A percentile compares a stretch with the other conserved stretches of the same genome.
phyloP scores from a whole-genome alignment of 305 asterid genomes.

The Solanum hybrid region DNA sequence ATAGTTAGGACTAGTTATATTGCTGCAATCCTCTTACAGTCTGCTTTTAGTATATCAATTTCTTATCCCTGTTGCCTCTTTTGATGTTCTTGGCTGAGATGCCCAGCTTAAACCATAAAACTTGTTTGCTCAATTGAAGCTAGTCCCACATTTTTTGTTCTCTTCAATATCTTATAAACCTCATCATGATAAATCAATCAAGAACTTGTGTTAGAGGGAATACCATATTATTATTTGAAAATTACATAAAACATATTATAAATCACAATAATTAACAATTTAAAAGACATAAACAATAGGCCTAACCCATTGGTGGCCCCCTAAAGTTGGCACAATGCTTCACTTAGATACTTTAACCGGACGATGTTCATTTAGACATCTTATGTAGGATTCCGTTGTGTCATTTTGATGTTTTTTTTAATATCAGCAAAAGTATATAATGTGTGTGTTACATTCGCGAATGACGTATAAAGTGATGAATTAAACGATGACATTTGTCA shows the following conservation, averaged over 20 bases:
- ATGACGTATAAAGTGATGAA: too few species aligned
- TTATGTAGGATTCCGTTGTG: too few species aligned
- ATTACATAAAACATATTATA: too few species aligned
- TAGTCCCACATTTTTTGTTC: not conserved
- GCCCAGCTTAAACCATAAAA: not conserved
- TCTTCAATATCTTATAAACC: not conserved
- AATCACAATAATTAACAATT: too few species aligned
- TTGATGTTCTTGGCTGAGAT: not conserved
- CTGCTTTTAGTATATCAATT: not conserved
- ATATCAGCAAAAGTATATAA: too few species aligned
- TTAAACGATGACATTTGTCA: too few species aligned
- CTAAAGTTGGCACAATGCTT: too few species aligned
- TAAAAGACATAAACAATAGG: not conserved
- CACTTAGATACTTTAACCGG: too few species aligned
- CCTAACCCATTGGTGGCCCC: too few species aligned
- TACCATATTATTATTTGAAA: not conserved
- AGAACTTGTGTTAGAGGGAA: not conserved
- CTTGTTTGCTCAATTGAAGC: not conserved
- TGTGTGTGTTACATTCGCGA: too few species aligned
- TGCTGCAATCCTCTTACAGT: not conserved
- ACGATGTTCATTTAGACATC: too few species aligned
- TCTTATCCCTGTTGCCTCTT: not conserved
- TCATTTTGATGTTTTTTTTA: too few species aligned
- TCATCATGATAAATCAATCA: not conserved
- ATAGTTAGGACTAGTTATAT: not conserved